Base-by-base conservation (phyloP, 2,329 filamentous ascomycete genomes). In the Fusarium burgessii region DNA sequence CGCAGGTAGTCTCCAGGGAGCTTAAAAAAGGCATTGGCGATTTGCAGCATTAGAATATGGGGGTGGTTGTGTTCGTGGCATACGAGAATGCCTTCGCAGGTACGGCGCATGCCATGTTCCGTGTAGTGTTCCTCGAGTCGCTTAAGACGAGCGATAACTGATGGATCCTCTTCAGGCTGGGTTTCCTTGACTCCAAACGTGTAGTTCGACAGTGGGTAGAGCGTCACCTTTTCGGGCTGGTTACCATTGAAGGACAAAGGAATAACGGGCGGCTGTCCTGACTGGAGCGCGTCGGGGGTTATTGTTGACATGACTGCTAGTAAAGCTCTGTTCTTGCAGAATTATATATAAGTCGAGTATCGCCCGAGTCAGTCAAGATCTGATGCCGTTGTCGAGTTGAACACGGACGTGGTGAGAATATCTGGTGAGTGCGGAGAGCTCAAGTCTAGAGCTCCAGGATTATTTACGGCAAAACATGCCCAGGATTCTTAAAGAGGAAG, bases 21-120 rank as follows among this genome's bases (percentile, higher is more conserved):
- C 85, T 99, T 99, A 86, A 99, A 99, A 85, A 99, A 99, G 27
- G 96, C 95, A 81, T 99, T 99, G 57, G 96, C 96, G 77, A 99
- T 99, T 86, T 99, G 96, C 70, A 99, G 88, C 96, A 99, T 98
- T 74, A 99, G 86, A 71, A 99, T 97, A 82, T 99, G 96, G 17
- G 96, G 96, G 82, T 98, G 96, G 84, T 98, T 98, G 86, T 98
- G 95, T 83, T 99, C 96, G 81, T 99, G 96, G 84, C 96, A 99
- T 74, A 99, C 94, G 50, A 99, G 88, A 76, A 99, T 94, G 76
- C 95, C 96, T 84, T 99, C 96, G 82, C 95, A 98, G 20, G 96
- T 98, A 60, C 96, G 91, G 62, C 96, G 92, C 96, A 99, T 99
- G 78, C 96, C 96, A 85, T 98, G 91, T 70, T 91, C 87, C 33